These are phyloP conservation scores for Ceratocystis papillata DNA, from an alignment of 2,329 filamentous ascomycete species.

Conservation along the genomic window DNA sequence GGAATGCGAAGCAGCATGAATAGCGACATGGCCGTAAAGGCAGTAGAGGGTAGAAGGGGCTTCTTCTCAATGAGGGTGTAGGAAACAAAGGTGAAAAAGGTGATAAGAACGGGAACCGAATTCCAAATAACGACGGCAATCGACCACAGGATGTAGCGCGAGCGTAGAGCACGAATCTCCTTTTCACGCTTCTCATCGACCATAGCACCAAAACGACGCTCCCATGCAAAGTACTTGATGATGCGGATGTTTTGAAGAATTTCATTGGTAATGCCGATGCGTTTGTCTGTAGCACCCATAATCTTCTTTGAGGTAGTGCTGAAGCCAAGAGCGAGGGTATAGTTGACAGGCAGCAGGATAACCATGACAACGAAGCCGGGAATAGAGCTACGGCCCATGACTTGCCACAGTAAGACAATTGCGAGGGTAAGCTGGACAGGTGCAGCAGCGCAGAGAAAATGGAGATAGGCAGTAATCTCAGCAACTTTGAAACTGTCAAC, in stretches of 20 bases:
- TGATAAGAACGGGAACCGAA: conserved; percentile 86
- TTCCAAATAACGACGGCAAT: conserved; percentile 91
- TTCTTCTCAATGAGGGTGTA: conserved; percentile 88
- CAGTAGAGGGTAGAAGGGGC: conserved; percentile 78
- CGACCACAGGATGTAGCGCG: conserved; percentile 84
- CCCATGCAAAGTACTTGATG: conserved; percentile 99
- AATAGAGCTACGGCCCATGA: conserved; percentile 87
- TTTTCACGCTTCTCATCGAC: conserved; percentile 77
- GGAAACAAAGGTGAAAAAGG: conserved; percentile 88
- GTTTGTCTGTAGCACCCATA: conserved; percentile 83
- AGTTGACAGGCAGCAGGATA: conserved; percentile 78
- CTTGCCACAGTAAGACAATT: conserved; percentile 70
- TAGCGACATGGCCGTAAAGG: conserved; percentile 90
- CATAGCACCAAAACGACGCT: conserved; percentile 73
- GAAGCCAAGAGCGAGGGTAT: conserved; percentile 77
- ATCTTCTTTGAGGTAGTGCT: conserved; percentile 80
- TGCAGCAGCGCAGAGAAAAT: conserved; percentile 87
- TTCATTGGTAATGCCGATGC: conserved; percentile 94
- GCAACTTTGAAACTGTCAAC: conserved; percentile 98
- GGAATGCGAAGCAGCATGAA: conserved; percentile 90
- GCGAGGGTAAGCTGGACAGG: conserved; percentile 80
- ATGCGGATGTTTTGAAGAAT: conserved; percentile 95
- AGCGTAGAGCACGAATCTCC: conserved; percentile 68
- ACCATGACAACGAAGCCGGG: conserved; percentile 87
- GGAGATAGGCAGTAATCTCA: conserved; percentile 86